phyloP scores from a whole-genome alignment of 306 rosid species.

The Cucurbita ficifolia region DNA sequence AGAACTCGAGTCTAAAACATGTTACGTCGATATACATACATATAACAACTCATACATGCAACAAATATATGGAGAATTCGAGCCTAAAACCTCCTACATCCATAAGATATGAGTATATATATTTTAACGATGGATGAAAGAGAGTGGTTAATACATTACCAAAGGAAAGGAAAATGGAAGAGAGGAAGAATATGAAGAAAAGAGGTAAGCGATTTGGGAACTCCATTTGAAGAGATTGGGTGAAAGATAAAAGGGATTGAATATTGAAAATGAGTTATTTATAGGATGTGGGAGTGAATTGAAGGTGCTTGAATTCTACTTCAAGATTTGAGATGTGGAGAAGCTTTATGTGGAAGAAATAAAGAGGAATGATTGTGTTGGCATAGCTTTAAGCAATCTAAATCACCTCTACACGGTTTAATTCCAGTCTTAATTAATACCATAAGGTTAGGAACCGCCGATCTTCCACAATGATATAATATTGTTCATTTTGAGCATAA shows the following conservation, averaged over 20 bases:
- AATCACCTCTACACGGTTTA: neutral
- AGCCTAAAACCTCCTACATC: no score
- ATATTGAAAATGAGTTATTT: neutral
- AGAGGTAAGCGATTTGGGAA: neutral
- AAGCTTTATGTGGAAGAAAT: neutral
- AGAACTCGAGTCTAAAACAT: no score
- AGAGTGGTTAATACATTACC: neutral
- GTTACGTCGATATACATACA: no score
- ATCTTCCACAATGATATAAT: no score
- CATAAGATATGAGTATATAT: no score
- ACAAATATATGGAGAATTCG: no score
- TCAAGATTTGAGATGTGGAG: neutral
- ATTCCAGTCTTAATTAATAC: no score
- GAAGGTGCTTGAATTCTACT: conserved; percentile 1
- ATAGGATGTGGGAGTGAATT: neutral
- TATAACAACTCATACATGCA: no score
- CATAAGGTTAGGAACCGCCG: no score
- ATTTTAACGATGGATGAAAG: neutral
- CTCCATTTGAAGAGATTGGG: neutral
- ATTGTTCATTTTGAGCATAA: no score
- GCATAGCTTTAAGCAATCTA: neutral
- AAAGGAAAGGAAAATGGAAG: neutral
- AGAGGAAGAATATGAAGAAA: neutral
- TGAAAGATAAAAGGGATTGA: neutral
- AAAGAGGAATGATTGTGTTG: neutral